These are phyloP conservation scores for Penicillium odoratum DNA, from an alignment of 495 filamentous ascomycete species.

Conservation along the genomic window DNA sequence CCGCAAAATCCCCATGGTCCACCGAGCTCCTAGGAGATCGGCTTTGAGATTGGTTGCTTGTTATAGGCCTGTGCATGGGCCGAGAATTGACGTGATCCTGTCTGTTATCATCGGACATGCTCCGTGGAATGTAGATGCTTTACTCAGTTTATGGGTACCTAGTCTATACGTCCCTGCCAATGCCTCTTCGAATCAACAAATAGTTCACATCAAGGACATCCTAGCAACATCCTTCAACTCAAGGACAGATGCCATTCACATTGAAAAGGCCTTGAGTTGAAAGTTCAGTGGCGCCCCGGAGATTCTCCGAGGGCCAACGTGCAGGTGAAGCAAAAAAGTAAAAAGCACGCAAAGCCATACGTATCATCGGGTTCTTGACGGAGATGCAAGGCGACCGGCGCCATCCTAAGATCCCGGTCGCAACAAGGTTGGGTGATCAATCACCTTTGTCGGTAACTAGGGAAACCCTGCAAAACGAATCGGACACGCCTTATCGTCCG, in stretches of 20 bases:
- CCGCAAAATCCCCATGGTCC: too few relatives aligned
- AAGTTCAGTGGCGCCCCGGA: slow-evolving; percentile 2
- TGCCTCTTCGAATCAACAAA: too few relatives aligned
- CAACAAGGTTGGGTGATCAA: neutral
- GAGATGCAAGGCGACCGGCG: neutral
- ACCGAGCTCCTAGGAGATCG: too few relatives aligned
- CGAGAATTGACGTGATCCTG: too few relatives aligned
- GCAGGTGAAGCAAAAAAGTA: neutral
- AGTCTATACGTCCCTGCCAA: too few relatives aligned
- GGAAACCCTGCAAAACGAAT: neutral
- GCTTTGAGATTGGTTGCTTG: too few relatives aligned
- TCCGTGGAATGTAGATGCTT: too few relatives aligned
- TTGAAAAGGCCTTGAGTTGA: neutral
- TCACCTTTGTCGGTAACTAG: neutral
- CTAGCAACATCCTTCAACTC: too few relatives aligned
- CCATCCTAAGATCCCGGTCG: neutral
- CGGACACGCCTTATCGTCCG: slow-evolving; percentile 2
- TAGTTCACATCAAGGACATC: too few relatives aligned
- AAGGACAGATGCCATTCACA: neutral
- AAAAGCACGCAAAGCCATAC: neutral
- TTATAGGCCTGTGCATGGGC: too few relatives aligned
- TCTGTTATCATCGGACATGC: too few relatives aligned
- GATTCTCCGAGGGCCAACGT: neutral
- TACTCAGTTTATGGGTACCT: too few relatives aligned
- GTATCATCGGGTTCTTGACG: neutral